Percentiles rank a stretch among this genome's conserved stretches.
These are phyloP conservation scores for Huntiella moniliformis DNA, from an alignment of 2,329 filamentous ascomycete genomes.

Conservation along the genomic window DNA sequence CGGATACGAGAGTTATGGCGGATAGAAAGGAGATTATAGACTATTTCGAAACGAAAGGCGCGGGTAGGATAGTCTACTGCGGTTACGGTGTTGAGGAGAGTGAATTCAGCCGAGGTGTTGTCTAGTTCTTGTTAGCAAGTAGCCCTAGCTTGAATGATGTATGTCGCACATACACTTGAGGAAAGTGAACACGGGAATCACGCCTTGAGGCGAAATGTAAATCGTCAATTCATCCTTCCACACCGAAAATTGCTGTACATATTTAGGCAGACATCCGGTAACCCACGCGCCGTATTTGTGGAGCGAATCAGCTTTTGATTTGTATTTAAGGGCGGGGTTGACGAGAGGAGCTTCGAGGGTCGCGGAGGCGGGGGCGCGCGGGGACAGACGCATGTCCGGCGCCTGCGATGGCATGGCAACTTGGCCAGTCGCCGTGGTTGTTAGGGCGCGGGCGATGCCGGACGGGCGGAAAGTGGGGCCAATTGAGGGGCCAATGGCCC, in stretches of 20 bases:
- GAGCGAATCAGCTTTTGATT: constrained; percentile 67
- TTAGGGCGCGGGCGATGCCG: constrained; percentile 12
- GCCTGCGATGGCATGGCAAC: constrained; percentile 42
- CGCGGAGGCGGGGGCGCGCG: constrained; percentile 36
- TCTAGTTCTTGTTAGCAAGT: constrained; percentile 26
- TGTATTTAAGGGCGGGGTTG: constrained; percentile 86
- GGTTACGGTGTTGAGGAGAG: constrained; percentile 79
- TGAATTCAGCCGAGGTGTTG: constrained; percentile 95
- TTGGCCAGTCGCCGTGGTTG: constrained; percentile 26
- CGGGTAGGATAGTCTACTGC: constrained; percentile 90
- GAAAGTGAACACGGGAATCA: constrained; percentile 84
- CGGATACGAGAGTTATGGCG: constrained; percentile 92
- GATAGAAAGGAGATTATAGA: constrained; percentile 92
- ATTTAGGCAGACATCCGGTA: constrained; percentile 92
- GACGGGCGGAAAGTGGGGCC: too few relatives aligned
- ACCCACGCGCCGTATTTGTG: constrained; percentile 94
- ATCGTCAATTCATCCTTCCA: constrained; percentile 98
- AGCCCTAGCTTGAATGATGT: background rate
- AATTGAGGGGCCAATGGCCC: background rate
- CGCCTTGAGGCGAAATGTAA: constrained; percentile 72
- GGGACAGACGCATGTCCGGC: constrained; percentile 49
- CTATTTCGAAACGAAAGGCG: constrained; percentile 89
- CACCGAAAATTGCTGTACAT: constrained; percentile 96
- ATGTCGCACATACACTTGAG: constrained; percentile 47
- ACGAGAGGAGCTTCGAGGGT: constrained; percentile 56